Evolutionary conservation across 2,329 filamentous ascomycete genomes (phyloP).

Genomic region (Penicillium corylophilum): DNA sequence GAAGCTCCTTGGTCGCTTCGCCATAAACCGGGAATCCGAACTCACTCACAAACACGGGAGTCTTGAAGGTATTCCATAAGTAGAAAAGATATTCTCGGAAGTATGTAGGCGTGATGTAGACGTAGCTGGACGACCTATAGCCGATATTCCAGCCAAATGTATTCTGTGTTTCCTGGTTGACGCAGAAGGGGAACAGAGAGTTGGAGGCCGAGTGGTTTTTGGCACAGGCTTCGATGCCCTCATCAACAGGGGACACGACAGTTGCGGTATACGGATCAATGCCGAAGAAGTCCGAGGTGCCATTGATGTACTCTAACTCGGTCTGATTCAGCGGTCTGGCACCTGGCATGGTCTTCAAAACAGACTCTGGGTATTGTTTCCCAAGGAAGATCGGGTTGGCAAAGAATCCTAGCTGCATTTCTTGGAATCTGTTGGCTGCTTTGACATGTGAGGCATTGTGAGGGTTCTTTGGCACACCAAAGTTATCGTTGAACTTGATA

Average conservation of each 20-base stretch:
- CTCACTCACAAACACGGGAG: conserved; percentile 51
- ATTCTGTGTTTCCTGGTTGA: conserved; percentile 48
- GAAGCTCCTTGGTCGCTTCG: conserved; percentile 46
- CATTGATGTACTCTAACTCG: conserved; percentile 52
- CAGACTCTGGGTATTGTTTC: conserved; percentile 44
- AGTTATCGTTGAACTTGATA: conserved; percentile 52
- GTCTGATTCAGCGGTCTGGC: conserved; percentile 47
- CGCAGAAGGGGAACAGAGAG: conserved; percentile 54
- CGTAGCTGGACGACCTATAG: conserved; percentile 54
- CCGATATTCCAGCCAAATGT: conserved; percentile 59
- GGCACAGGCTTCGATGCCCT: conserved; percentile 51
- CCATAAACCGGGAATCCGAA: conserved; percentile 58
- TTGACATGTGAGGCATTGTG: conserved; percentile 24
- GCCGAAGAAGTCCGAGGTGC: conserved; percentile 56
- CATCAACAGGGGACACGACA: conserved; percentile 50
- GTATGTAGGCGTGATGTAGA: conserved; percentile 56
- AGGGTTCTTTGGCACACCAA: conserved; percentile 49
- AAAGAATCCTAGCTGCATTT: conserved; percentile 43
- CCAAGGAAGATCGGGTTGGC: conserved; percentile 46
- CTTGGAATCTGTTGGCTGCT: conserved; percentile 34
- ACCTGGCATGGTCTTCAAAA: conserved; percentile 47
- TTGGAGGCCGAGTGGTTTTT: conserved; percentile 42
- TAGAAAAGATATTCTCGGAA: conserved; percentile 55
- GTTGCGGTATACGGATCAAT: conserved; percentile 61
- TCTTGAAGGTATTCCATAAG: conserved; percentile 59